Evolutionary conservation across 2,329 filamentous ascomycete genomes (phyloP), one percentile per base, ranked within the genome.

Genomic region (Tolypocladium album): DNA sequence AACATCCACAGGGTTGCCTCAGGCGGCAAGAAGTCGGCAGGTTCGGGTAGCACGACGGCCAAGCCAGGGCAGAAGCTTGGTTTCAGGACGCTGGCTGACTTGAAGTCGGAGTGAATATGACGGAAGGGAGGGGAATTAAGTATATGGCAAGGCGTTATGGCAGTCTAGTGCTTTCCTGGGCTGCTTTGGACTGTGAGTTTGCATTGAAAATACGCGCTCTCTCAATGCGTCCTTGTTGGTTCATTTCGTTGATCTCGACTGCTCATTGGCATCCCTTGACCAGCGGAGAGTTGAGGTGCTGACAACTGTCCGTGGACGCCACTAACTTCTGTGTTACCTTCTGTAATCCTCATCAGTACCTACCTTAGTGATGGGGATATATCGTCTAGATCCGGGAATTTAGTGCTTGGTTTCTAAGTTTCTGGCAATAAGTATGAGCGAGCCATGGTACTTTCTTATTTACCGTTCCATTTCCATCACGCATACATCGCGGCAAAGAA

Each of bases 51-150:
- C 56, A 64, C 64, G 55, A 66, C 65, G n/a, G 65, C 65, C 15
- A 65, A 60, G 55, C 69, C 67, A 11, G 69, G 70, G 20, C 72
- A 71, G 34, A 74, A 72, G 59, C 63, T 77, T 43, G 66, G 69
- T 1, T 80, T 82, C 67, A 79, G 75, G 72, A 85, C 82, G 1
- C 64, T 85, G 70, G 79, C 82, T 9, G 82, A 85, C 64, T 65
- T 85, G 61, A 76, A 75, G 20, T 59, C 50, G 31, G 52, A 34
- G 31, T 64, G 56, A 61, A 27, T 11, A 1, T 22, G 11, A 22
- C 27, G 43, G 50, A 31, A 13, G 27, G 34, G 36, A 2, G 9
- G 50, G 20, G 20, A 7, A 38, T 22, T 5, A 8, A 22, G 17
- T 5, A 22, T 11, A 13, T 22, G 55, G 39, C 39, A 45, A 31